Base-by-base conservation (phyloP, 352 stramenopile genomes). In the Globisporangium cylindrosporum region DNA sequence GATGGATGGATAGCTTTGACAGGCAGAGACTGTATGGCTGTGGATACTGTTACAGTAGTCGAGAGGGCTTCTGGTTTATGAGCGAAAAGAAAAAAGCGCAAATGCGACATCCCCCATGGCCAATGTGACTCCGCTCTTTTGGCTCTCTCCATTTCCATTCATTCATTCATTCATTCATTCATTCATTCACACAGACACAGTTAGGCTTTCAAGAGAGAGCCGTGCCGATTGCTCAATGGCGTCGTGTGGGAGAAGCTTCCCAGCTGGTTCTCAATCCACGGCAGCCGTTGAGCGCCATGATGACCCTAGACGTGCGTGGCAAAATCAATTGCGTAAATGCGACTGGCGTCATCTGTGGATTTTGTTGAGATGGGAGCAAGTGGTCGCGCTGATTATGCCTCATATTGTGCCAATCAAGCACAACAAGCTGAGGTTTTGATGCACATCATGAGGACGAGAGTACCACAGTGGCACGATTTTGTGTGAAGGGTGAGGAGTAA, bases 41-140 rank as follows among this genome's bases (percentile, higher is more conserved):
- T 48, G 41, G 41, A 49, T 20, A 9, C 14, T 22, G 18, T 10
- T n/a, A 22, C 0, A 8, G 41, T 22, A 51, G 43, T 51, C 43
- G 43, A 10, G 43, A 51, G 43, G 43, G 43, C 43, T 51, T 51
- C 43, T 51, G 43, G 18, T 51, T 51, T 51, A 51, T 22, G 18
- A 22, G 43, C 43, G 43, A 24, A 51, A 51, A 51, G 43, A 51
- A 51, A 51, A 51, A 51, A 51, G 43, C 43, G 43, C 43, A 51
- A 51, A 51, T 51, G 43, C 43, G 43, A 51, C 43, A 51, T 51
- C 43, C 12, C 12, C 4, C 10, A 5, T 20, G 14, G 38, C 4
- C 12, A 46, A 46, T 46, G 38, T 46, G 12, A 10, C 38, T 24
- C 18, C 15, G 15, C 41, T 49, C 41, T 49, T 49, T 49, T 49